Conservation (phyloP, 768 basidiomycete species). For the Leccinum ochraceum region DNA sequence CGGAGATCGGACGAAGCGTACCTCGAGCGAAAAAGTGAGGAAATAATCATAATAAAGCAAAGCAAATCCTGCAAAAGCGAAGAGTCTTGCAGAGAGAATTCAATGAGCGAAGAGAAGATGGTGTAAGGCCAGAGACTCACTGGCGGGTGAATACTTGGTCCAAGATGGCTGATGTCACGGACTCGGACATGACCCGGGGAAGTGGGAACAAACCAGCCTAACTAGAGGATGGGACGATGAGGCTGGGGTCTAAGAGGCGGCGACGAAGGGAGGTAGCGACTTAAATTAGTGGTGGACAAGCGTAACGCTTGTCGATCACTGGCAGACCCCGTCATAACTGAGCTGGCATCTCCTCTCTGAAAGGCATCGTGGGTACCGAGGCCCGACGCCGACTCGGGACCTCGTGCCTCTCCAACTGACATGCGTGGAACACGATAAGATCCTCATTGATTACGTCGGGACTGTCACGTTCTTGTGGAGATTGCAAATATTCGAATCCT, state of each 20-base stretch:
- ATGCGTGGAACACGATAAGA: neutral
- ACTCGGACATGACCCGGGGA: conserved; percentile 10
- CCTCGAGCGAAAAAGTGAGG: conserved; percentile 30
- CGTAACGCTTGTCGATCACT: conserved; percentile 6
- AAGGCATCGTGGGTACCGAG: neutral
- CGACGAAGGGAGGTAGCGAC: neutral
- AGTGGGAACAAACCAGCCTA: neutral
- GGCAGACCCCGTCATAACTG: conserved; percentile 9
- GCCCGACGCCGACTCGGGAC: too few species aligned
- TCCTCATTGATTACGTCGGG: neutral
- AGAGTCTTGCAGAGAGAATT: conserved; percentile 4
- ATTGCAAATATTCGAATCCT: too few species aligned
- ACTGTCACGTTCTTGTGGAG: too few species aligned
- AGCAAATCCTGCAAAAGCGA: conserved; percentile 19
- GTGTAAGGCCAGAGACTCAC: conserved; percentile 8
- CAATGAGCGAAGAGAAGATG: neutral
- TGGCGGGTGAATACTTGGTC: conserved; percentile 19
- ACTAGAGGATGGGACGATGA: neutral
- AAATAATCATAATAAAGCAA: conserved; percentile 30
- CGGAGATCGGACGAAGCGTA: conserved; percentile 1
- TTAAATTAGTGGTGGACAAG: neutral
- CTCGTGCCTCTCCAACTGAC: neutral
- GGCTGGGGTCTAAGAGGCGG: neutral
- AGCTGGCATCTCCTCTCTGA: neutral
- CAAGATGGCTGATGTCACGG: conserved; percentile 1